Evolutionary conservation across 768 basidiomycete genomes (phyloP), one percentile per base, ranked within the genome.

Genomic region (Mycena alexandri): DNA sequence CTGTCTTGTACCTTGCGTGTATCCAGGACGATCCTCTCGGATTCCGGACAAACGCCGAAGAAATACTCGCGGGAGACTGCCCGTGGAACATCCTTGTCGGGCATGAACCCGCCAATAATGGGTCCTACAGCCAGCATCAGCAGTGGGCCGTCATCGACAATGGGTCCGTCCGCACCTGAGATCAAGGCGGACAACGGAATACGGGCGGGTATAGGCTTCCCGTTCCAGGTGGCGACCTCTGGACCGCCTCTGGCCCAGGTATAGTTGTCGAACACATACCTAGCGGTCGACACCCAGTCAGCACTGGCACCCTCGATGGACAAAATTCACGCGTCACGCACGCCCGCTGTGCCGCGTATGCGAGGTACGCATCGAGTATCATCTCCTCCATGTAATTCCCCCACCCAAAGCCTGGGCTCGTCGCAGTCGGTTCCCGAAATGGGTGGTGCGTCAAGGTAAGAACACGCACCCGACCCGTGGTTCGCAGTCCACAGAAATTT

Each of bases 321-420:
- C 13, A 17, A 59, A 3, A 33, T 42, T 2, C 21, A 22, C n/a
- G n/a, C n/a, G n/a, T n/a, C n/a, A n/a, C n/a, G n/a, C n/a, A n/a
- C n/a, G n/a, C n/a, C n/a, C 88, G 76, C 34, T 82, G 81, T 0
- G 86, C 74, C 2, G 77, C 73, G 53, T 84, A 79, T 0, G 88
- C 84, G 3, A 91, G 75, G 48, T 86, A 78, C 0, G 86, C 80
- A 53, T 85, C 83, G 52, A 89, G 70, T 5, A 90, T 58, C 63
- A 87, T 81, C 64, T 89, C 89, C 65, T 90, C 87, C 80, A 90
- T 79, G 11, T 76, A 81, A 60, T 91, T 91, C 3, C 89, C 89
- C 87, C 87, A 90, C 4, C 89, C 90, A 47, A 83, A 80, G 11
- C 72, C 87, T 87, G 51, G n/a, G 46, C 16, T 11, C 64, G 16